These are phyloP conservation scores for Aspergillus ochraceoroseus DNA, from an alignment of 2,329 filamentous ascomycete genomes.

Conservation along the genomic window DNA sequence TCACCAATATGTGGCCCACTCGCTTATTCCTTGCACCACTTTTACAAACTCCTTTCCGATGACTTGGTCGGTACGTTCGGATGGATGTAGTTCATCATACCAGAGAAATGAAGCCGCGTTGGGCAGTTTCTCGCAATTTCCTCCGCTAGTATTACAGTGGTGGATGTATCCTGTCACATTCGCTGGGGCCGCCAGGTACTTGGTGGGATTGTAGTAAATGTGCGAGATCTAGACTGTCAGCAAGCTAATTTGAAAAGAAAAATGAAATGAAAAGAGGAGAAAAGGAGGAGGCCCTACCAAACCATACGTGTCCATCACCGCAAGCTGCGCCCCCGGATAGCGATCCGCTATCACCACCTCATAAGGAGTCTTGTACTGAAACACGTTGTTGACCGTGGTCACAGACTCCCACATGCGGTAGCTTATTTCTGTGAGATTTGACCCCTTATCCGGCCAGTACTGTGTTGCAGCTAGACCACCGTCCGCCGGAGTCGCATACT, in stretches of 20 bases:
- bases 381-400: conserved; percentile 49
- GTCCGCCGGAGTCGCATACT: conserved; percentile 55
- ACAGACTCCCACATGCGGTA: conserved; percentile 52
- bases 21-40: conserved; percentile 47
- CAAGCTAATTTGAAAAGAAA: not conserved
- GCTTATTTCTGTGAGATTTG: conserved; percentile 49
- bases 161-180: conserved; percentile 58
- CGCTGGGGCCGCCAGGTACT: conserved; percentile 58
- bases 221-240: conserved; percentile 41
- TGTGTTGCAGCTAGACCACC: conserved; percentile 43
- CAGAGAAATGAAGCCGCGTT: conserved; percentile 62
- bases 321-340: conserved; percentile 56
- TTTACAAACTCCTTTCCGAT: conserved; percentile 55
- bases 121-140: conserved; percentile 24
- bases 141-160: conserved; percentile 47
- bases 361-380: conserved; percentile 49
- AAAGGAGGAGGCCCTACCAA: conserved; percentile 41
- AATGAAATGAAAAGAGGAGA: not conserved
- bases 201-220: conserved; percentile 56
- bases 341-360: conserved; percentile 41
- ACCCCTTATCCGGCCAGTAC: conserved; percentile 47
- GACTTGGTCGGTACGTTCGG: conserved; percentile 56
- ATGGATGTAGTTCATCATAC: conserved; percentile 70
- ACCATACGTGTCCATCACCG: conserved; percentile 62
- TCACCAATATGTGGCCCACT: conserved; percentile 29